These are phyloP conservation scores for Musa troglodytarum DNA, from an alignment of 176 grass and related monocot genomes.

Conservation along the genomic window DNA sequence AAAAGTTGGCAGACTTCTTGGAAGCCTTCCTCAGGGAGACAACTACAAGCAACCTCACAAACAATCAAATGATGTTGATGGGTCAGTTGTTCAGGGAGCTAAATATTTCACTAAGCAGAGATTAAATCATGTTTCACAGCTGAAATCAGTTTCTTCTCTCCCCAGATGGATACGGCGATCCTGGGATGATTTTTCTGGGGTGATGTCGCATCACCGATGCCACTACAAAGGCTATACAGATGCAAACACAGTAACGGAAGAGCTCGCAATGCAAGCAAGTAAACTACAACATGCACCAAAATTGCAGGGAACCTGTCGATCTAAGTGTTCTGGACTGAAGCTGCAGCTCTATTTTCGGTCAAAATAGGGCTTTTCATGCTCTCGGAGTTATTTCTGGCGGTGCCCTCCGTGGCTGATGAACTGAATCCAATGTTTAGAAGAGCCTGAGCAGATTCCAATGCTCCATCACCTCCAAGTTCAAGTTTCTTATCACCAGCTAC, in stretches of 20 bases:
- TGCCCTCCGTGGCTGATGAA: conserved; percentile 14
- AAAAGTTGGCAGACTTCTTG: too few relatives aligned
- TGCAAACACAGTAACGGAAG: not conserved
- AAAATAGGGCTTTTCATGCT: conserved; percentile 55
- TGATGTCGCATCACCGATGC: not conserved
- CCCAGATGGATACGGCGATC: not conserved
- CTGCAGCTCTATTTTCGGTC: conserved; percentile 48
- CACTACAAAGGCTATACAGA: not conserved
- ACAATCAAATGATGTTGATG: too few relatives aligned
- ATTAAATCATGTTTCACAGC: not conserved
- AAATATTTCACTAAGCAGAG: not conserved
- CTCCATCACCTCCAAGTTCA: conserved; percentile 56
- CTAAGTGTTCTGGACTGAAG: conserved; percentile 65
- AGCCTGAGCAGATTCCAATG: conserved; percentile 52
- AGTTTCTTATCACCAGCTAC: conserved; percentile 15
- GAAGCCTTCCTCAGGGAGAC: too few relatives aligned
- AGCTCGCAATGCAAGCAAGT: not conserved
- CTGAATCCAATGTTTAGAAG: conserved; percentile 51
- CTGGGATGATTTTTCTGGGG: not conserved
- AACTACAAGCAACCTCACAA: too few relatives aligned
- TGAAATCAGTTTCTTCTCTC: not conserved
- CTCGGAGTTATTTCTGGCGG: conserved; percentile 29
- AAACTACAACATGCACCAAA: not conserved
- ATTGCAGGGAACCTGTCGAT: not conserved
- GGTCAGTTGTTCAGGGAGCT: not conserved